These are phyloP conservation scores for Colletotrichum magnum DNA, from an alignment of 2,329 filamentous ascomycete genomes.

Conservation along the genomic window DNA sequence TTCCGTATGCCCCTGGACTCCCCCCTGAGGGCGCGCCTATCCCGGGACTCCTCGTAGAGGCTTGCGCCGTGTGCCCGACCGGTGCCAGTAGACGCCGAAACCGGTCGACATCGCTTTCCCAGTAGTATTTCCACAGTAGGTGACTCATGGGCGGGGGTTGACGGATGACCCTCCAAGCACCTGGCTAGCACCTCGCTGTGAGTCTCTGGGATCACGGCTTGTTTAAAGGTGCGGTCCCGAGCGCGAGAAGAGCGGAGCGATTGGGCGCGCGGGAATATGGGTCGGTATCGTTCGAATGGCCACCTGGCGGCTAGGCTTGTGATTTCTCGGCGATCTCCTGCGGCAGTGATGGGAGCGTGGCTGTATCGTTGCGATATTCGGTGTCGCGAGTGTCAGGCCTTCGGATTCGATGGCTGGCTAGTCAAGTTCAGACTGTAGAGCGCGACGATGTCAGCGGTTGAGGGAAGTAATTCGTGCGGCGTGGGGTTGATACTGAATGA, in stretches of 20 bases:
- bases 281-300: slow-evolving; percentile 32
- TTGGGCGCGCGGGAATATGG: slow-evolving; percentile 16
- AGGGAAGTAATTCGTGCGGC: neutral
- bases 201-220: slow-evolving; percentile 88
- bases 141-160: slow-evolving; percentile 84
- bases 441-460: slow-evolving; percentile 1
- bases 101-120: slow-evolving; percentile 96
- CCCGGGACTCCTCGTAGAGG: slow-evolving; percentile 67
- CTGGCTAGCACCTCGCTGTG: slow-evolving; percentile 88
- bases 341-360: too few relatives aligned
- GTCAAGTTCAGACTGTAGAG: neutral
- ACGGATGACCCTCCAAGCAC: slow-evolving; percentile 58
- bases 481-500: slow-evolving; percentile 14
- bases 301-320: slow-evolving; percentile 29
- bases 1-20: slow-evolving; percentile 58
- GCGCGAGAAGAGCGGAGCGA: slow-evolving; percentile 48
- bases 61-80: slow-evolving; percentile 71
- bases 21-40: slow-evolving; percentile 55
- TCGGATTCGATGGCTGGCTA: slow-evolving; percentile 8
- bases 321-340: neutral
- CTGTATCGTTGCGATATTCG: neutral
- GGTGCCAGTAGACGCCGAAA: slow-evolving; percentile 91
- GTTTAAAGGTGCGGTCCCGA: slow-evolving; percentile 81
- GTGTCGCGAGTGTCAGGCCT: slow-evolving; percentile 15
- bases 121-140: slow-evolving; percentile 95